Evolutionary conservation across 2,329 filamentous ascomycete species (phyloP).

Genomic region (Leptographium radiaticola): DNA sequence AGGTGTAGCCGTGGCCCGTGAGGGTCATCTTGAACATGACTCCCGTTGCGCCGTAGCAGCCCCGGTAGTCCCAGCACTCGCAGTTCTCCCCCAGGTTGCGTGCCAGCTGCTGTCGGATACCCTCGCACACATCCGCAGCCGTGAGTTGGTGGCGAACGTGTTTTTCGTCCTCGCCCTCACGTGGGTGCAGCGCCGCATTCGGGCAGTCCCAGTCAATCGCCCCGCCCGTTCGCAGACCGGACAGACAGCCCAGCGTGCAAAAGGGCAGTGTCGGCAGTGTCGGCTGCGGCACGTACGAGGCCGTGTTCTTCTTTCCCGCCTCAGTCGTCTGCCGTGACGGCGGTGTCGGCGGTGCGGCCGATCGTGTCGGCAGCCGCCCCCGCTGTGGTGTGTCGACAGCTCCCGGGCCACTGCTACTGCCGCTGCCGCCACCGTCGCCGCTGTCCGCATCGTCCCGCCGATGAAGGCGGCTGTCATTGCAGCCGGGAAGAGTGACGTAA

Average conservation of each 20-base stretch:
- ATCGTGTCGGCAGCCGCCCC: neutral
- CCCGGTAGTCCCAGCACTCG: neutral
- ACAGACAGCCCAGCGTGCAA: neutral
- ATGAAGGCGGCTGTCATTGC: neutral
- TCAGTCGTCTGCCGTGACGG: no score
- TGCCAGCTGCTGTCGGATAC: neutral
- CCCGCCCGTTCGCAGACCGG: neutral
- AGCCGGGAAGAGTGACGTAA: neutral
- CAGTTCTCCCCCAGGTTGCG: neutral
- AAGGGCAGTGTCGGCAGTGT: neutral
- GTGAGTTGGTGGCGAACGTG: neutral
- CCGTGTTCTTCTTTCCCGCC: no score
- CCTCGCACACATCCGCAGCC: neutral
- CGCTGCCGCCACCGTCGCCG: neutral
- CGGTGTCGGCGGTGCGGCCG: neutral
- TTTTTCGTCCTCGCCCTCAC: neutral
- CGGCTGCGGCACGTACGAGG: no score
- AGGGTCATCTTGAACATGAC: conserved; percentile 9
- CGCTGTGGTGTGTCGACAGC: neutral
- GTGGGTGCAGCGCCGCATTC: neutral
- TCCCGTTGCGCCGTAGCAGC: conserved; percentile 2
- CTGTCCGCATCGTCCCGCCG: neutral
- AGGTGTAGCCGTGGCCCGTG: conserved; percentile 7
- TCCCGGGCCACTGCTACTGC: neutral
- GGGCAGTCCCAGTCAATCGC: neutral